Base-by-base conservation (phyloP, 495 filamentous ascomycete species). In the Neurospora tetraspora region DNA sequence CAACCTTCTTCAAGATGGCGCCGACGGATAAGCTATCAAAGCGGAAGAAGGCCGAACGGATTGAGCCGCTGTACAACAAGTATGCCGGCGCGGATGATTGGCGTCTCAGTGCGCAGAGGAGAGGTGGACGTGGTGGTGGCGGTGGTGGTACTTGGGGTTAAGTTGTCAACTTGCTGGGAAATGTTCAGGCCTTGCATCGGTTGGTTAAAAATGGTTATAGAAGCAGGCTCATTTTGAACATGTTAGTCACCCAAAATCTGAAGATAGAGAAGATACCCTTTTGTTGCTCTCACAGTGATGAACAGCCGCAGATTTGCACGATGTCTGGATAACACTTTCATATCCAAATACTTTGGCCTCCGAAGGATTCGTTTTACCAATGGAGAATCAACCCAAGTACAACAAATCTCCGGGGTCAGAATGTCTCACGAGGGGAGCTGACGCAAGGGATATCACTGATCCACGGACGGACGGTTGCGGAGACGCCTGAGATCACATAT, bases 1-100 rank as follows among this genome's bases (percentile, higher is more conserved):
- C 96, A 18, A 97, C 93, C 0, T 98, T 98, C 87, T 99, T 99
- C 88, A 97, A 97, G 86, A 92, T 99, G 10, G 96, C 96, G 68
- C 91, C 93, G 23, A 96, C 91, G 18, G 93, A 97, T 78, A 88
- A 90, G 73, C 83, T 99, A 72, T 94, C 91, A 37, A 97, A 97
- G 85, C 84, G 96, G 75, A 95, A 96, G 87, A 93, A 93, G 84
- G 94, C 93, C 0, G 96, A 98, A 85, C 86, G 94, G 39, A 98
- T 99, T 53, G 92, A 97, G 82, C 96, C 96, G 70, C 78, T 99
- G 81, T 94, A 98, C 79, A 98, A 98, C 79, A 89, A 92, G 76
- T 98, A 93, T 81, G 87, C 83, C 9, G 88, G 89, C 14, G 94
- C 92, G 59, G 94, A 99, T 79, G 94, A 97, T 79, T 99, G 96